These are phyloP conservation scores for Debaryomyces prosopidis DNA, from an alignment of 805 yeast genomes.

Conservation along the genomic window DNA sequence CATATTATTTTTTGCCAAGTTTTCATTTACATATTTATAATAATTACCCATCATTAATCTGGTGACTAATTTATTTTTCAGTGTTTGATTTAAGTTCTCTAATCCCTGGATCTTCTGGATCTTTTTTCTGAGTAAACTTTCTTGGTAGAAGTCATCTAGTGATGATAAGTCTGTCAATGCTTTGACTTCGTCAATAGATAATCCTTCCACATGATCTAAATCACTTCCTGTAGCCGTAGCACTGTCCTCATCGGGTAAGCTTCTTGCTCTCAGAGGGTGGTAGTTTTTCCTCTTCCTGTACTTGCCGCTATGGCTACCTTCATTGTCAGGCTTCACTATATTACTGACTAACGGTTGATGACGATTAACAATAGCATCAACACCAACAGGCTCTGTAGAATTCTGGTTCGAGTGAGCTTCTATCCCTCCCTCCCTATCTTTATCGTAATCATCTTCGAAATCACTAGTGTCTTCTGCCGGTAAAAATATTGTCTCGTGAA, in stretches of 20 bases:
- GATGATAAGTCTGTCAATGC: slow-evolving; percentile 38
- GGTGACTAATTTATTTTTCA: slow-evolving; percentile 55
- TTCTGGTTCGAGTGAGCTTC: slow-evolving; percentile 8
- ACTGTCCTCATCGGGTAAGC: slow-evolving; percentile 14
- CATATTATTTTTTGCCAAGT: slow-evolving; percentile 18
- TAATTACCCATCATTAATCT: slow-evolving; percentile 70
- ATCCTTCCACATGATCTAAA: slow-evolving; percentile 35
- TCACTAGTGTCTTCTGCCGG: slow-evolving; percentile 49
- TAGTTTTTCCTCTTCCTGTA: slow-evolving; percentile 10
- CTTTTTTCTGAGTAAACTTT: slow-evolving; percentile 44
- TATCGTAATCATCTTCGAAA: slow-evolving; percentile 19
- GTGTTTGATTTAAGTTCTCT: slow-evolving; percentile 35
- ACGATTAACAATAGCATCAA: slow-evolving; percentile 46
- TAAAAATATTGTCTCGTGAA: slow-evolving; percentile 47
- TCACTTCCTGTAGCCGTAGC: slow-evolving; percentile 19
- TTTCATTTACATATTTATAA: slow-evolving; percentile 46
- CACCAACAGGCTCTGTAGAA: slow-evolving; percentile 55
- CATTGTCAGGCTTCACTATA: slow-evolving; percentile 48
- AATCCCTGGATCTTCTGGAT: slow-evolving; percentile 49
- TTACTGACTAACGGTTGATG: slow-evolving; percentile 52
- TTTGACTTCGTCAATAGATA: slow-evolving; percentile 33
- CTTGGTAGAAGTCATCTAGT: slow-evolving; percentile 37
- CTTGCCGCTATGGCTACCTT: slow-evolving; percentile 7
- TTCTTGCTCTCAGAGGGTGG: slow-evolving; percentile 9
- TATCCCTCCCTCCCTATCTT: slow-evolving; percentile 1